Evolutionary conservation across 1,284 basidiomycete genomes (phyloP), one percentile per base, ranked within the genome.

Genomic region (Cryptococcus sp.): DNA sequence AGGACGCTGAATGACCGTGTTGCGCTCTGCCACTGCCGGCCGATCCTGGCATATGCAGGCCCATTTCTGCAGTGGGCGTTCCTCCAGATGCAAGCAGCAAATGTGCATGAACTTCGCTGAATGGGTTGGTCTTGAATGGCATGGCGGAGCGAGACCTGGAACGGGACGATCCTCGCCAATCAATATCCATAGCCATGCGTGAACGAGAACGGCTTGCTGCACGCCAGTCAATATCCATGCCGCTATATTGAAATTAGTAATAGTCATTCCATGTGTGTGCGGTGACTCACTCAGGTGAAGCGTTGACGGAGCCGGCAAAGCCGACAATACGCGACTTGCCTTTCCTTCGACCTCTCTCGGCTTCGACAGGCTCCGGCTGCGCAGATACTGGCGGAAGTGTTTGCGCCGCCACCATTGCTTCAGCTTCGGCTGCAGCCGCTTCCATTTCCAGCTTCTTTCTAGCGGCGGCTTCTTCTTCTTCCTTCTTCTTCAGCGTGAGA

Each of bases 161-260:
- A 5, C 80, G 68, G 1, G 80, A 81, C 5, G 73, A 71, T 0
- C 73, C 79, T 29, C 80, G 73, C 80, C 80, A 81, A 51, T 81
- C 81, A 70, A 81, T 80, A 52, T 81, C 81, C 75, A 81, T 80
- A 1, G 91, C 89, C 69, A 90, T 88, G 25, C 94, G 87, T 22
- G 95, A 97, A 61, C 93, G 85, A 16, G 93, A 96, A 59, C 93
- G 86, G 72, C 91, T 93, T 71, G 91, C 86, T 19, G 89, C 88
- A 46, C 93, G 85, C 93, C 94, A 97, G 74, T 98, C 95, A 89
- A 98, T 96, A 41, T 77, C 76, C 64, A 80, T 81, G 19, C 79
- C 73, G 50, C 74, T 77, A 52, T 61, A 69, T n/a, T 63, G 45
- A 16, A 25, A 66, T 66, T 66, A 44, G 17, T 25, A 17, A 67